Conservation (phyloP, 441 rosid genomes). For the Brassica balearica region DNA sequence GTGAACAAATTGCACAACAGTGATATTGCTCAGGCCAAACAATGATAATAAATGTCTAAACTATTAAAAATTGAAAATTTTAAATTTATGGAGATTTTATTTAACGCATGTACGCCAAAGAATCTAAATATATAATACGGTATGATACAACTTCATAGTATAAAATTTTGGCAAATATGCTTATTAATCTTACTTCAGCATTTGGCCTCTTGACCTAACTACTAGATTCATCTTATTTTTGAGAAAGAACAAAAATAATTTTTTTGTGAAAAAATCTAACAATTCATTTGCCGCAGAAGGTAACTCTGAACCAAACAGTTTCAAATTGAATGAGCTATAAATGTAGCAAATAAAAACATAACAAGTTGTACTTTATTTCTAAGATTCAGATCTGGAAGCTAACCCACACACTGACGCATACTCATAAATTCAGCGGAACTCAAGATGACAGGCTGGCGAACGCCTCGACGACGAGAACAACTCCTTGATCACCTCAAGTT, state of each 20-base stretch:
- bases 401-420: neutral
- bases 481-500: constrained; percentile 9
- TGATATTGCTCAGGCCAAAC: neutral
- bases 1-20: neutral
- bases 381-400: neutral
- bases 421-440: neutral
- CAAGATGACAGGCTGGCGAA: constrained; percentile 12
- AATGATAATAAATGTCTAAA: neutral
- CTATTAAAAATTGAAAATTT: neutral
- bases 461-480: neutral
- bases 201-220: no score
- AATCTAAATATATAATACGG: no score
- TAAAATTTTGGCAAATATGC: no score
- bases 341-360: neutral
- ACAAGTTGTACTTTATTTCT: neutral
- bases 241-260: no score
- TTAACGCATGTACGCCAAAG: neutral
- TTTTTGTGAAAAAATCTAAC: no score
- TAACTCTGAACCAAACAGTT: no score
- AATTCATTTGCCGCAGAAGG: no score
- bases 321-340: no score
- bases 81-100: neutral
- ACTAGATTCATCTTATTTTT: no score
- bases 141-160: no score
- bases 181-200: no score